Evolutionary conservation across 106 monocot genomes (phyloP).

Genomic region (Apostasia ramifera): DNA sequence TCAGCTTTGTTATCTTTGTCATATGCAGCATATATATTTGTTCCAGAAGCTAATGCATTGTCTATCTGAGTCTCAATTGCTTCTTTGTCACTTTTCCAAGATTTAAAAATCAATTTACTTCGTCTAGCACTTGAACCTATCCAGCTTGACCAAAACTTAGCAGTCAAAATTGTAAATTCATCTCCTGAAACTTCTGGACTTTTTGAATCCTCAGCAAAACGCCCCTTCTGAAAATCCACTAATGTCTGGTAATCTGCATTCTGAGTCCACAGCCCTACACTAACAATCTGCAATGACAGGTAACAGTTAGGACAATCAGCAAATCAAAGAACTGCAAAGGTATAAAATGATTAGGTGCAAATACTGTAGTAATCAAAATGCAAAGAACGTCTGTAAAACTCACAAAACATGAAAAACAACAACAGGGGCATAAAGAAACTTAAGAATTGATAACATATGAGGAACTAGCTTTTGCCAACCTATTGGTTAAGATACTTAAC

Average conservation of each 20-base stretch:
- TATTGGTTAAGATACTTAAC: background rate
- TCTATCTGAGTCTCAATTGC: slow-evolving; percentile 50
- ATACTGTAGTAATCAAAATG: background rate
- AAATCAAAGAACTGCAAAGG: background rate
- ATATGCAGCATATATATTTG: slow-evolving; percentile 10
- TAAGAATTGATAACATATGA: background rate
- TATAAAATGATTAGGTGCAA: too few relatives aligned
- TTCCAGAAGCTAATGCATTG: slow-evolving; percentile 21
- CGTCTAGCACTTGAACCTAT: slow-evolving; percentile 54
- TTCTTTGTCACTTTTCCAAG: slow-evolving; percentile 75
- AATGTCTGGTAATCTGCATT: slow-evolving; percentile 31
- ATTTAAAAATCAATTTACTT: slow-evolving; percentile 59
- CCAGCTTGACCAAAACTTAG: slow-evolving; percentile 74
- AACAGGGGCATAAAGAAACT: background rate
- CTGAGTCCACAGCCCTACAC: slow-evolving; percentile 63
- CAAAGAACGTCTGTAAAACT: background rate
- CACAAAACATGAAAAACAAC: background rate
- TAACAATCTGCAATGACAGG: slow-evolving; percentile 49
- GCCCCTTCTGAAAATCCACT: slow-evolving; percentile 19
- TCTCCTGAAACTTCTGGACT: slow-evolving; percentile 45
- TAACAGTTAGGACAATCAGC: background rate
- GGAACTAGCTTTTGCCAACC: background rate
- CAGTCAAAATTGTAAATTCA: slow-evolving; percentile 44
- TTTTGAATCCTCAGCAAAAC: slow-evolving; percentile 20
- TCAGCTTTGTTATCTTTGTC: slow-evolving; percentile 23